These are phyloP conservation scores for Dactylellina sp. DNA, from an alignment of 2,329 filamentous ascomycete species.

Conservation along the genomic window DNA sequence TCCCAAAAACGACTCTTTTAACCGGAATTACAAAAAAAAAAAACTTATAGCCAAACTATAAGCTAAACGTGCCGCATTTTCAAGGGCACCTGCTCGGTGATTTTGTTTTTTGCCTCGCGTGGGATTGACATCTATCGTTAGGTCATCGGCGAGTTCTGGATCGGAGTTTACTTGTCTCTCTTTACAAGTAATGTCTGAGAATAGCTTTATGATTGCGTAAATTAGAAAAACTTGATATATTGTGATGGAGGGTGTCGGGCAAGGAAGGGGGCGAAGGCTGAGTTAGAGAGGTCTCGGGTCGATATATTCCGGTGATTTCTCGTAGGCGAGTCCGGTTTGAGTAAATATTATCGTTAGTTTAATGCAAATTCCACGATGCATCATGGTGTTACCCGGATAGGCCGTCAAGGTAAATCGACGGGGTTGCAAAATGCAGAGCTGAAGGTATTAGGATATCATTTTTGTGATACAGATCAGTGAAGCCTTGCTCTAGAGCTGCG, in stretches of 20 bases:
- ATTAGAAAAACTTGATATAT: neutral
- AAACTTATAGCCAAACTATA: too few relatives aligned
- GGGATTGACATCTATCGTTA: conserved; percentile 20
- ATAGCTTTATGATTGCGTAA: neutral
- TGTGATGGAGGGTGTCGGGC: too few relatives aligned
- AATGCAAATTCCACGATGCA: too few relatives aligned
- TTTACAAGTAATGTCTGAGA: neutral
- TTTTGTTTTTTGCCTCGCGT: neutral
- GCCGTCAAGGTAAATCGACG: too few relatives aligned
- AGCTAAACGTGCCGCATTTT: conserved; percentile 16
- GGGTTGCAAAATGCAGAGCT: too few relatives aligned
- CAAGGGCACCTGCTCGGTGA: neutral
- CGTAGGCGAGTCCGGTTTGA: too few relatives aligned
- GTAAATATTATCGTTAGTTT: too few relatives aligned
- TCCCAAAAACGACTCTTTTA: neutral
- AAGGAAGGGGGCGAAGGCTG: neutral
- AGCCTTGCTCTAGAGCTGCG: neutral
- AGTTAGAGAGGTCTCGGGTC: neutral
- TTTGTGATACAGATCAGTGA: neutral
- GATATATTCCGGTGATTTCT: neutral
- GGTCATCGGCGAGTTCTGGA: neutral
- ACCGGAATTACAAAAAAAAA: conserved; percentile 15
- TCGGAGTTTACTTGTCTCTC: conserved; percentile 7
- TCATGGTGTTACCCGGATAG: too few relatives aligned
- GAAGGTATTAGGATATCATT: neutral